Evolutionary conservation across 208 protist species (phyloP).

Genomic region (Acanthamoeba rhysodes): DNA sequence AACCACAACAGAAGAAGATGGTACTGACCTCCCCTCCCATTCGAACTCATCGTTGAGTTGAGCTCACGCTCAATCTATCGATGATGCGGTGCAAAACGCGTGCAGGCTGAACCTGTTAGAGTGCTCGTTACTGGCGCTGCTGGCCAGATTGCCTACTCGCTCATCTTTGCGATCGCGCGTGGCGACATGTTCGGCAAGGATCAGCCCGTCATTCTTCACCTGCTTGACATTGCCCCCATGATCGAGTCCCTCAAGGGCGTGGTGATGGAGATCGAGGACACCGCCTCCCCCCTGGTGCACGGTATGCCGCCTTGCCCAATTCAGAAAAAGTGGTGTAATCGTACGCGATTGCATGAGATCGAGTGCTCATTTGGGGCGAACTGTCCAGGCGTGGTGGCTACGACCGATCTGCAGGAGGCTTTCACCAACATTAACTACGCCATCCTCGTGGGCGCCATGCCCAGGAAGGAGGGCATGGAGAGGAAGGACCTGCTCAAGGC

Average conservation of each 20-base stretch:
- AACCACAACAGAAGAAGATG: neutral
- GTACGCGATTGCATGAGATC: neutral
- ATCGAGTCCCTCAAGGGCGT: slow-evolving; percentile 86
- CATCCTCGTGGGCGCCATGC: slow-evolving; percentile 93
- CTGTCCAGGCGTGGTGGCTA: slow-evolving; percentile 78
- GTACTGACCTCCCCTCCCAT: neutral
- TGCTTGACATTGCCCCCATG: slow-evolving; percentile 89
- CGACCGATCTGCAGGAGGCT: slow-evolving; percentile 83
- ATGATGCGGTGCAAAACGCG: neutral
- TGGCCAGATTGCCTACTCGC: slow-evolving; percentile 91
- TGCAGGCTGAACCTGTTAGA: slow-evolving; percentile 58
- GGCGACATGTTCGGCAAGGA: slow-evolving; percentile 59
- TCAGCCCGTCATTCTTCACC: slow-evolving; percentile 87
- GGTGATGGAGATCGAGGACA: slow-evolving; percentile 91
- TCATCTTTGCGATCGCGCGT: slow-evolving; percentile 76
- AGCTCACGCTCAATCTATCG: no score
- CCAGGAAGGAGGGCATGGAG: slow-evolving; percentile 96
- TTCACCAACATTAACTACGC: slow-evolving; percentile 88
- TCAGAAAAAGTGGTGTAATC: neutral
- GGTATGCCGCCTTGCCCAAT: slow-evolving; percentile 42
- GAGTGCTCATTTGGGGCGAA: neutral
- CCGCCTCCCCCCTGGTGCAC: slow-evolving; percentile 85
- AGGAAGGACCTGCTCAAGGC: slow-evolving; percentile 96
- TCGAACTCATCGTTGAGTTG: no score
- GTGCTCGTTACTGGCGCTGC: slow-evolving; percentile 88